Evolutionary conservation across 169 alveolate genomes (phyloP), one percentile per base, ranked within the genome.

Genomic region (Cardiosporidium cionae): DNA sequence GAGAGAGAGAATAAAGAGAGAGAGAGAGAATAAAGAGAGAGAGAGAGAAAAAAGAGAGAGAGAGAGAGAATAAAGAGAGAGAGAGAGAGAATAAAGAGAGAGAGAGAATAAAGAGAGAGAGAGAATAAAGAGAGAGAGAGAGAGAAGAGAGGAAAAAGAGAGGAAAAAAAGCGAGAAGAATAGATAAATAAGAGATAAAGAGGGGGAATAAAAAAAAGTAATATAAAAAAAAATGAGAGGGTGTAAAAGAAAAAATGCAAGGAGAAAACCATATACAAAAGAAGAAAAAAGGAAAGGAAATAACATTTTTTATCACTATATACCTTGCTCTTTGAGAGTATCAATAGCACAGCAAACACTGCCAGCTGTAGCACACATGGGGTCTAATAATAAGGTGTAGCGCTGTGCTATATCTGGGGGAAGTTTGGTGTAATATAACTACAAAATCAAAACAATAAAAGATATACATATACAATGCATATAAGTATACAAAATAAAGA

Each of bases 341-440:
- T 88, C 72, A 32, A 89, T 74, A 52, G 90, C 87, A 34, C 77
- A 36, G 64, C 69, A 70, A 6, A 78, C 91, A 67, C 89, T 83
- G 9, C 93, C 94, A 29, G 93, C 96, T 29, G 94, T 87, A 25
- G 92, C 96, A 29, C 88, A 77, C 96, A 91, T 89, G 9, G 96
- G 96, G 72, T 91, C 96, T 25, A 89, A 76, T 44, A 91, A 79
- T 36, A 91, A 75, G 3, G 89, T 86, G 68, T 87, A 70, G 65
- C 87, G 84, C 5, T 83, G 69, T 7, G 52, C 27, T 32, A 90
- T 77, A 25, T 81, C 80, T 25, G 64, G 25, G n/a, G 96, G 96
- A 34, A 85, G 79, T 54, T 89, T 87, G 25, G 25, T 65, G 34
- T 76, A 80, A 65, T 9, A 66, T 0, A 80, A 67, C 79, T 80